Conservation (phyloP, 768 basidiomycete genomes). For the Russula sp. region DNA sequence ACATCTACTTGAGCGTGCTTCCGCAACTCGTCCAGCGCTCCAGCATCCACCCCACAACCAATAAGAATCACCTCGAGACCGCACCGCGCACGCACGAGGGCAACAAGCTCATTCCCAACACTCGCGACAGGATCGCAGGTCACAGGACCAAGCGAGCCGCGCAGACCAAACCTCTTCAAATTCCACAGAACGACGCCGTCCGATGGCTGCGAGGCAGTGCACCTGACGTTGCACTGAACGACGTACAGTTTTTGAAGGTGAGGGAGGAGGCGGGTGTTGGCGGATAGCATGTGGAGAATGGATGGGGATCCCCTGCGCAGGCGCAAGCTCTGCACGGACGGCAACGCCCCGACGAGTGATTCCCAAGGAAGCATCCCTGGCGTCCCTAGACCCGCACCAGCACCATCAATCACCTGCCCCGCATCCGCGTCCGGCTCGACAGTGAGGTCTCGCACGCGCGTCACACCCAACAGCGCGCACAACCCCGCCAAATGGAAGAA, state of each 20-base stretch:
- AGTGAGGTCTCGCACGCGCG: neutral
- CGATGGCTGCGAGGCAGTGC: neutral
- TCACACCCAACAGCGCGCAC: neutral
- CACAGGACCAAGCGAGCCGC: neutral
- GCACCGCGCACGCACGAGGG: neutral
- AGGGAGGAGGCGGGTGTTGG: neutral
- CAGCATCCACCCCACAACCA: constrained; percentile 5
- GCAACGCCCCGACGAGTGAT: neutral
- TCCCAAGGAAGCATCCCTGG: neutral
- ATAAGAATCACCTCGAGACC: constrained; percentile 8
- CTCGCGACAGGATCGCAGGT: neutral
- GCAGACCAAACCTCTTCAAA: constrained; percentile 1
- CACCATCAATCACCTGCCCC: neutral
- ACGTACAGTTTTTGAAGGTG: constrained; percentile 8
- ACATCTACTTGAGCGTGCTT: constrained; percentile 3
- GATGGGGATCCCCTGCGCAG: neutral
- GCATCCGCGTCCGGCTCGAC: constrained; percentile 3
- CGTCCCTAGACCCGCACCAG: neutral
- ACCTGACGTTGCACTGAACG: neutral
- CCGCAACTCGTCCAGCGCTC: neutral
- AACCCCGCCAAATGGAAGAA: constrained; percentile 11
- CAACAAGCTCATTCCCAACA: constrained; percentile 5
- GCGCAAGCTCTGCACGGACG: neutral
- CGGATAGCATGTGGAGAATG: neutral
- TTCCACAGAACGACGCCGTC: constrained; percentile 4